Base-by-base conservation (phyloP, 345 rosid species). In the Bruguiera sexangula region DNA sequence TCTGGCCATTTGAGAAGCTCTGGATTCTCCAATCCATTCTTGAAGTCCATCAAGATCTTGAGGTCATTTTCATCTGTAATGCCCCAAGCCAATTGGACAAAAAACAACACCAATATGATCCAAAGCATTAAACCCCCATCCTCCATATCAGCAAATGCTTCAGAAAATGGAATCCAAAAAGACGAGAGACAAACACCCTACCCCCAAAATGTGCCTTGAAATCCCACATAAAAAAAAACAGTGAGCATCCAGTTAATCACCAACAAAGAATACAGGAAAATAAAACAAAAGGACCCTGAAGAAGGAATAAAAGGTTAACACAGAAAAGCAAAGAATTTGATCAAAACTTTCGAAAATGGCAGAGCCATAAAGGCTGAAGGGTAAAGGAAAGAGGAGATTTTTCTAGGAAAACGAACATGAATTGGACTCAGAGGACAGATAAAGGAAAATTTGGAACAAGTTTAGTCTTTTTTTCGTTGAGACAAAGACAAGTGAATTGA, bases 1-100 rank as follows among this genome's bases (percentile, higher is more conserved):
- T 20, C 73, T 2, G 88, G 88, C 88, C 88, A 85, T 59, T 70
- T 73, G 19, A 85, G 81, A 34, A 82, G 78, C 82, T 82, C 86
- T 20, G 88, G 84, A 66, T 85, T 85, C 20, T 85, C 77, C 77
- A 85, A 65, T 16, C 84, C 86, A 22, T 78, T 69, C 70, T 76
- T 75, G 76, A 85, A 82, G 76, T 82, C 88, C 71, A 50, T 72
- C 75, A 85, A 72, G 52, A 85, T 65, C 70, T 78, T 80, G 53
- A 78, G 36, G 79, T 85, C 88, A 50, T 43, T 75, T 21, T 86
- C 84, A 64, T 85, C 80, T 43, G 86, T 82, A 36, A 27, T 78
- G 27, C 77, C 54, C 51, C 62, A 46, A 62, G 52, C 75, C 60
- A 75, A 65, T n/a, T 56, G 56, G 58, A 76, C 32, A 66, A 67